Conservation (phyloP, 2,329 filamentous ascomycete species). For the Anisogramma anomala region DNA sequence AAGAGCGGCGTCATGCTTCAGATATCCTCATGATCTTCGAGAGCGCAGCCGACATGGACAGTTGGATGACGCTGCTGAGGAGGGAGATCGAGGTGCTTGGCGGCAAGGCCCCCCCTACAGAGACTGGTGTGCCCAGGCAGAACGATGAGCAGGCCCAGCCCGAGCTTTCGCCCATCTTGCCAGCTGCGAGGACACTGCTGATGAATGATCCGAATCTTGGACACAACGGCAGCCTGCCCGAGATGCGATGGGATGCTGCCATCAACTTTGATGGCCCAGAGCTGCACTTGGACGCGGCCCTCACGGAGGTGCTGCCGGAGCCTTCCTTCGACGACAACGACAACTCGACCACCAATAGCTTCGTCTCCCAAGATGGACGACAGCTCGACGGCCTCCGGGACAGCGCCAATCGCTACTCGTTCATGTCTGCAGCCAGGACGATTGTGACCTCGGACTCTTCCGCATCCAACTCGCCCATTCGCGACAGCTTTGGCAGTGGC, state of each 20-base stretch:
- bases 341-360: conserved; percentile 44
- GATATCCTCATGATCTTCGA: conserved; percentile 65
- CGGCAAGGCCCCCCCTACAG: conserved; percentile 51
- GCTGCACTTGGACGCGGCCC: conserved; percentile 20
- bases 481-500: conserved; percentile 37
- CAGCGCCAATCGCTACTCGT: conserved; percentile 45
- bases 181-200: conserved; percentile 36
- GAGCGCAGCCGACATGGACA: conserved; percentile 61
- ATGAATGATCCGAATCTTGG: conserved; percentile 37
- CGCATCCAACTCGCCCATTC: conserved; percentile 43
- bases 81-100: conserved; percentile 59
- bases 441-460: conserved; percentile 49
- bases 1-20: conserved; percentile 44
- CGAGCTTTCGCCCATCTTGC: conserved; percentile 2
- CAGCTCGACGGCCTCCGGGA: conserved; percentile 47
- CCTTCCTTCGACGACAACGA: conserved; percentile 43
- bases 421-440: conserved; percentile 49
- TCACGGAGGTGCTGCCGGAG: conserved; percentile 25
- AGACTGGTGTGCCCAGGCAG: conserved; percentile 42
- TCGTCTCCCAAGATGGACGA: conserved; percentile 46
- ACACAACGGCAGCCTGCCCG: conserved; percentile 24
- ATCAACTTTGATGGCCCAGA: conserved; percentile 16
- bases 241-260: conserved; percentile 24
- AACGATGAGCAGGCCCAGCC: conserved; percentile 25
- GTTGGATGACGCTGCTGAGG: conserved; percentile 59